Evolutionary conservation across 176 grass and related monocot genomes (phyloP).

Genomic region (Carex littledalei): DNA sequence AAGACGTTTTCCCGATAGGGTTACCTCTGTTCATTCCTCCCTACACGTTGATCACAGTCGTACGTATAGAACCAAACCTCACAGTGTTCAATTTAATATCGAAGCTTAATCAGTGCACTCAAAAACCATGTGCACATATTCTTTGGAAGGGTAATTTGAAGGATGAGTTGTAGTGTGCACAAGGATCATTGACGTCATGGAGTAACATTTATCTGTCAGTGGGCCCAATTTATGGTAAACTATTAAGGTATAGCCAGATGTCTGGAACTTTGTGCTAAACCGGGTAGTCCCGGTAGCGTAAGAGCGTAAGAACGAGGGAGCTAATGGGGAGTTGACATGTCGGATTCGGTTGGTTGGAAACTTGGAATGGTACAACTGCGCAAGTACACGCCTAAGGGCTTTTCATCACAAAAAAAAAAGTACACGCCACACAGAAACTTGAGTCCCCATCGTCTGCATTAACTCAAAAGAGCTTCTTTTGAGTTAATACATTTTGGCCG

Average conservation of each 20-base stretch:
- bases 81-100: not conserved
- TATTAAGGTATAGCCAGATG: not conserved
- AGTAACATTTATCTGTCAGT: not conserved
- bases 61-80: not conserved
- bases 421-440: not conserved
- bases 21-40: not conserved
- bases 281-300: not conserved
- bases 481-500: too few relatives aligned
- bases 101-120: not conserved
- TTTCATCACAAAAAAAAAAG: too few relatives aligned
- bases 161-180: not conserved
- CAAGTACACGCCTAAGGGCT: not conserved
- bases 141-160: not conserved
- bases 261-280: not conserved
- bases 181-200: not conserved
- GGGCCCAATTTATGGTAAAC: not conserved
- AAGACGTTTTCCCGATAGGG: constrained; percentile 12
- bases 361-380: not conserved
- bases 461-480: too few relatives aligned
- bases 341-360: not conserved
- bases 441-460: too few relatives aligned
- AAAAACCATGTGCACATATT: not conserved
- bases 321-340: constrained; percentile 7
- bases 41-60: not conserved
- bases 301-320: not conserved